Conservation (phyloP, 495 filamentous ascomycete genomes). For the Beverwykella pulmonaria region DNA sequence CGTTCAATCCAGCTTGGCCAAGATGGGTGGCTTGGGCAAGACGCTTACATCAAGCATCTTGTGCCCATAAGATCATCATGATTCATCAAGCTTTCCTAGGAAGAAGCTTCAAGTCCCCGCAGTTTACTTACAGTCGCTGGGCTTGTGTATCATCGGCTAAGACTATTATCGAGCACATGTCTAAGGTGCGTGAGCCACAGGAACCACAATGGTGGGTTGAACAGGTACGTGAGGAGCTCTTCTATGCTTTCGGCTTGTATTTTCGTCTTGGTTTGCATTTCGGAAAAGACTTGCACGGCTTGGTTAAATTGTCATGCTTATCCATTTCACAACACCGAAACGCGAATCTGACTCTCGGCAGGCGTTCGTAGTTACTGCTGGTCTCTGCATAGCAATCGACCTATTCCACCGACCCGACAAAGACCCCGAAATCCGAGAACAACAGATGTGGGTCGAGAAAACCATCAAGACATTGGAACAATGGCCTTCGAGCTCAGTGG, state of each 20-base stretch:
- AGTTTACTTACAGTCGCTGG: slow-evolving; percentile 49
- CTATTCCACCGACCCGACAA: slow-evolving; percentile 45
- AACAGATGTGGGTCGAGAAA: slow-evolving; percentile 32
- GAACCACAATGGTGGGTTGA: slow-evolving; percentile 52
- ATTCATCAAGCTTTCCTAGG: slow-evolving; percentile 54
- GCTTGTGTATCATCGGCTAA: slow-evolving; percentile 53
- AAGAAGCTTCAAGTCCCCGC: slow-evolving; percentile 49
- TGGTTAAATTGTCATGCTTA: not conserved
- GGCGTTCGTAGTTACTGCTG: slow-evolving; percentile 59
- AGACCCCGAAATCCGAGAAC: slow-evolving; percentile 44
- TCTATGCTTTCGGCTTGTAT: too few relatives aligned
- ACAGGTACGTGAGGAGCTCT: slow-evolving; percentile 26
- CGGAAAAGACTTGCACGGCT: too few relatives aligned
- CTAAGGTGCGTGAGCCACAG: slow-evolving; percentile 39
- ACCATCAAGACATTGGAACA: slow-evolving; percentile 15
- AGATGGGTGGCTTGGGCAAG: slow-evolving; percentile 50
- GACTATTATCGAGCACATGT: slow-evolving; percentile 53
- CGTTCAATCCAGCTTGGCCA: slow-evolving; percentile 49
- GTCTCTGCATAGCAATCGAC: slow-evolving; percentile 50
- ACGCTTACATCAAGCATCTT: slow-evolving; percentile 50
- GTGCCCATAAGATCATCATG: slow-evolving; percentile 58
- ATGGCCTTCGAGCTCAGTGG: slow-evolving; percentile 28
- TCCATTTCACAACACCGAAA: not conserved
- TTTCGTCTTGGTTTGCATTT: too few relatives aligned
- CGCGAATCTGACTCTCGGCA: slow-evolving; percentile 21